Base-by-base conservation (phyloP, 352 stramenopile species). In the Phytophthora sansomeana region DNA sequence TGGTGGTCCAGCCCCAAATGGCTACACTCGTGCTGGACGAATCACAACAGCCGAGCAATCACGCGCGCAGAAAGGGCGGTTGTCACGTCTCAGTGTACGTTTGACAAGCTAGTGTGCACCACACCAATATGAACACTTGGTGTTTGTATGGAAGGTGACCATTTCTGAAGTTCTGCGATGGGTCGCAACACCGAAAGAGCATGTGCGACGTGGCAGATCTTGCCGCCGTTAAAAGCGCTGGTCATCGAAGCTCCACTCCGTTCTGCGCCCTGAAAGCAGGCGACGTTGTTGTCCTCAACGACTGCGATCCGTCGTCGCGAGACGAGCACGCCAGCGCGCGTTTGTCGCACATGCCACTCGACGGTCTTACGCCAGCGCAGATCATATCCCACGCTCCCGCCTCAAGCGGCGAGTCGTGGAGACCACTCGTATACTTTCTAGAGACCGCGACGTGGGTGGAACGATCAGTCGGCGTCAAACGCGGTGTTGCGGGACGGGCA, bases 151-250 rank as follows among this genome's bases (percentile, higher is more conserved):
- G 1, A 35, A 36, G 24, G 10, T 52, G 19, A 41, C 19, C 47
- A 39, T 67, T 67, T 67, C 58, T 67, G 58, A 67, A 67, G 58
- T 61, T 67, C n/a, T 39, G n/a, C 3, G 58, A 59, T 17, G 47
- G 52, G 58, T 48, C 58, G 48, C 38, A 61, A 29, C 58, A 67
- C 49, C 58, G 58, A 61, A 67, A 66, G 11, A 14, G n/a, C 24
- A 50, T 33, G n/a, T n/a, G n/a, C n/a, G n/a, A n/a, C n/a, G n/a
- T n/a, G n/a, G n/a, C n/a, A n/a, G 59, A 55, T 66, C 58, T 32
- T 56, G 26, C 41, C n/a, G n/a, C n/a, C n/a, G n/a, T n/a, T 59
- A 24, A 48, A 67, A 35, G 47, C 19, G 48, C 29, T 36, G 26
- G 29, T 59, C 47, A 47, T 21, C 26, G 41, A 17, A 44, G 38